Evolutionary conservation across 352 stramenopile species (phyloP).

Genomic region (Pythium grandisporangium): DNA sequence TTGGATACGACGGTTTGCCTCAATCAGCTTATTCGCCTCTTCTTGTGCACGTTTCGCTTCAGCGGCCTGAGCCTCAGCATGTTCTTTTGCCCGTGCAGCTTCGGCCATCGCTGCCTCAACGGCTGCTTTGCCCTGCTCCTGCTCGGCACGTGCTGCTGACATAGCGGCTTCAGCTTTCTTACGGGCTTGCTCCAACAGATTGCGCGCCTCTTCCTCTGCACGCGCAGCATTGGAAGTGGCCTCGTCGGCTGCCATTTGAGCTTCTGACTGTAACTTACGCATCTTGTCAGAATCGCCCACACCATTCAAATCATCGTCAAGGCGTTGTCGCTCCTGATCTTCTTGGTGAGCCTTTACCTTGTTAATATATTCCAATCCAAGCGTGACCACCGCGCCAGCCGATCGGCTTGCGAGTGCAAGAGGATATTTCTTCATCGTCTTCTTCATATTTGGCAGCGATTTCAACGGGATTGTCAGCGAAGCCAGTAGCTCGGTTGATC

Average conservation of each 20-base stretch:
- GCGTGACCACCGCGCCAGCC: slow-evolving; percentile 61
- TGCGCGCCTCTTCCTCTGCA: slow-evolving; percentile 68
- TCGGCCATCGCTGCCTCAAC: slow-evolving; percentile 81
- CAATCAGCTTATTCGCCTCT: slow-evolving; percentile 76
- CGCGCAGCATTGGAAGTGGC: slow-evolving; percentile 53
- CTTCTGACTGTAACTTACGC: slow-evolving; percentile 73
- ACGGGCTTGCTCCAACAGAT: slow-evolving; percentile 61
- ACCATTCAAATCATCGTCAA: slow-evolving; percentile 47
- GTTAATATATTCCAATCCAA: slow-evolving; percentile 80
- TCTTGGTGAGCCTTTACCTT: slow-evolving; percentile 74
- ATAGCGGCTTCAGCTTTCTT: slow-evolving; percentile 80
- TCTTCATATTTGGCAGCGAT: slow-evolving; percentile 78
- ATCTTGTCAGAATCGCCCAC: slow-evolving; percentile 81
- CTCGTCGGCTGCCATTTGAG: slow-evolving; percentile 75
- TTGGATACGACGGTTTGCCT: slow-evolving; percentile 79
- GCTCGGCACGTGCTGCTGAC: slow-evolving; percentile 67
- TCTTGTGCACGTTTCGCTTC: slow-evolving; percentile 68
- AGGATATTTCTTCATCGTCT: slow-evolving; percentile 76
- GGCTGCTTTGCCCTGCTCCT: slow-evolving; percentile 71
- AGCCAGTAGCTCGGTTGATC: slow-evolving; percentile 56
- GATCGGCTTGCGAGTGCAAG: slow-evolving; percentile 71
- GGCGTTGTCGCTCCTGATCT: slow-evolving; percentile 46
- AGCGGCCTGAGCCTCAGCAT: slow-evolving; percentile 70
- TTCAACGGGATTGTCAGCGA: slow-evolving; percentile 74
- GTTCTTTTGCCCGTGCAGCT: slow-evolving; percentile 65